These are phyloP conservation scores for Solanum paucissectum DNA, from an alignment of 257 asterid genomes.

Conservation along the genomic window DNA sequence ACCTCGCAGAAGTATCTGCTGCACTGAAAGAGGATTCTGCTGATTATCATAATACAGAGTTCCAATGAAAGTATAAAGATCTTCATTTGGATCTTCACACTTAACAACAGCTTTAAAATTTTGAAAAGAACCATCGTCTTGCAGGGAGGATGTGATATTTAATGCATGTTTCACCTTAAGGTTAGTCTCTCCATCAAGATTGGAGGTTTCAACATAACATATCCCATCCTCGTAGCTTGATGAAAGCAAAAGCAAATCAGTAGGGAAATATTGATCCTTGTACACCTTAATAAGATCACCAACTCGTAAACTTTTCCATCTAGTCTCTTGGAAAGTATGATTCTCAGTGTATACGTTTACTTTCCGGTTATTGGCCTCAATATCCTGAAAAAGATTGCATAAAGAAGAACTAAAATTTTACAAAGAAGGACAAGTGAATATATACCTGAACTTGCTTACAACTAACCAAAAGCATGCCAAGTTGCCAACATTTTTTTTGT, in stretches of 20 bases:
- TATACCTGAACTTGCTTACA: not conserved
- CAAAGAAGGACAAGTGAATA: not conserved
- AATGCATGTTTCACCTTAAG: slow-evolving; percentile 88
- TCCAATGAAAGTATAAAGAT: slow-evolving; percentile 84
- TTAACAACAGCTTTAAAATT: slow-evolving; percentile 60
- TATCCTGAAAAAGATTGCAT: slow-evolving; percentile 43
- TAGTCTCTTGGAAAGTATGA: slow-evolving; percentile 37
- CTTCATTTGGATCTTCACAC: slow-evolving; percentile 94
- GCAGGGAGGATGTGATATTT: slow-evolving; percentile 52
- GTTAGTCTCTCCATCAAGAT: slow-evolving; percentile 94
- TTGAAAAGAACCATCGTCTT: slow-evolving; percentile 36
- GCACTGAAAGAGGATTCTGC: slow-evolving; percentile 61
- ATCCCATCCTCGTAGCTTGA: slow-evolving; percentile 89
- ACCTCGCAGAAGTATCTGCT: slow-evolving; percentile 78
- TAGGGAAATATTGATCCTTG: slow-evolving; percentile 88
- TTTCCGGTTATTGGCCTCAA: slow-evolving; percentile 77
- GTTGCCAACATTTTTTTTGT: not conserved
- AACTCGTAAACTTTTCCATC: slow-evolving; percentile 76
- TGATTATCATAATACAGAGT: slow-evolving; percentile 40
- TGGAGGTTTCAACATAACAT: slow-evolving; percentile 88
- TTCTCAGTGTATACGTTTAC: slow-evolving; percentile 39
- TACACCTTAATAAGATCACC: slow-evolving; percentile 78
- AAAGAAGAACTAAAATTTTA: not conserved
- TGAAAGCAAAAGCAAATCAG: slow-evolving; percentile 75
- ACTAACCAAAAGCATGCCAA: not conserved